A percentile compares a stretch with the other conserved stretches of the same genome.
phyloP scores from a whole-genome alignment of 306 rosid species.

The Citrullus mucosospermus region DNA sequence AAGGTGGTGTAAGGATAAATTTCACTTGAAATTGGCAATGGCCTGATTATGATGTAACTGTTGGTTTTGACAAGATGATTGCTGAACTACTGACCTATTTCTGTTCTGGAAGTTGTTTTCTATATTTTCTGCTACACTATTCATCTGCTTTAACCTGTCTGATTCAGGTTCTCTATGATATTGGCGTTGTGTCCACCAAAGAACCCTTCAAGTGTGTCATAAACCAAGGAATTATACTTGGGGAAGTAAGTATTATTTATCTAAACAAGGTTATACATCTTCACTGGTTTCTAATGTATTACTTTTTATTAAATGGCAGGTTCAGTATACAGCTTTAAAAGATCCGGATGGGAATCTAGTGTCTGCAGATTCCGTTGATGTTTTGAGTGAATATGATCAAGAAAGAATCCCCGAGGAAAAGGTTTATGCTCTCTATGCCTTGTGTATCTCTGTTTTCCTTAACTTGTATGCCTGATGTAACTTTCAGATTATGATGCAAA shows the following conservation, averaged over 20 bases:
- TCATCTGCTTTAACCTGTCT: constrained; percentile 15
- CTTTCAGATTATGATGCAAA: neutral
- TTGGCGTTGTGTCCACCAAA: constrained; percentile 82
- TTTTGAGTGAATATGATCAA: constrained; percentile 35
- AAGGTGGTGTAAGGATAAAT: neutral
- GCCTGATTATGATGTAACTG: neutral
- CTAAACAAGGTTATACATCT: neutral
- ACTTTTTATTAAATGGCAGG: constrained; percentile 38
- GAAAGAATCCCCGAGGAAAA: constrained; percentile 60
- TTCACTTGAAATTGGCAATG: neutral
- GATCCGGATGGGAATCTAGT: constrained; percentile 61
- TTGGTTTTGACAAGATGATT: neutral
- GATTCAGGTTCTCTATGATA: constrained; percentile 87
- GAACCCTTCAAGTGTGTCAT: constrained; percentile 98
- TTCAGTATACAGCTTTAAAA: constrained; percentile 72
- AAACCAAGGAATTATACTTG: constrained; percentile 96
- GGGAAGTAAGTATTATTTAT: constrained; percentile 54
- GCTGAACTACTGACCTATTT: neutral
- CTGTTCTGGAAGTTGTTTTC: neutral
- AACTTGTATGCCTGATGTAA: neutral
- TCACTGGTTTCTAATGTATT: constrained; percentile 22
- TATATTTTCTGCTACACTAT: neutral
- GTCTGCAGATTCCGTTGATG: constrained; percentile 48
- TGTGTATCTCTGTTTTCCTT: neutral
- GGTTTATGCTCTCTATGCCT: constrained; percentile 27